These are phyloP conservation scores for Clitoria ternatea DNA, from an alignment of 306 rosid species.

Conservation along the genomic window DNA sequence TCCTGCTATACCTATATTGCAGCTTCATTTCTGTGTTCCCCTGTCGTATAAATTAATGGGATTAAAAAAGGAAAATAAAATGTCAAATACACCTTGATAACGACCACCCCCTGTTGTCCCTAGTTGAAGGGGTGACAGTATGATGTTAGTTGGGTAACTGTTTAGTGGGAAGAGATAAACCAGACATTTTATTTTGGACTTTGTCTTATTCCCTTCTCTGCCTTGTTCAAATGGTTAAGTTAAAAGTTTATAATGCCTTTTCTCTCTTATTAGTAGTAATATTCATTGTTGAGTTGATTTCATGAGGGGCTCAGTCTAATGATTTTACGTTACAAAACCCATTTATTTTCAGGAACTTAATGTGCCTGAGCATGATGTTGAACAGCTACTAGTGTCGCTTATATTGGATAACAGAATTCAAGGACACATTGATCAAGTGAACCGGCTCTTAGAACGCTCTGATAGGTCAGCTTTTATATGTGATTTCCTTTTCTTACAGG, in stretches of 20 bases:
- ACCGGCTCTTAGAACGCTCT: constrained; percentile 88
- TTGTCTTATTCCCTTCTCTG: neutral
- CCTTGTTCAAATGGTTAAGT: neutral
- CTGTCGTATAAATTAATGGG: neutral
- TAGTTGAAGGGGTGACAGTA: constrained; percentile 8
- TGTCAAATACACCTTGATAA: constrained; percentile 2
- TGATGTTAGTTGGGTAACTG: neutral
- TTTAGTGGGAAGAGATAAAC: constrained; percentile 12
- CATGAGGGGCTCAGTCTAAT: neutral
- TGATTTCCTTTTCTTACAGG: neutral
- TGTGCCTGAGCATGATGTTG: constrained; percentile 63
- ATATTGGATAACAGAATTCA: constrained; percentile 92
- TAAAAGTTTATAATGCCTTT: neutral
- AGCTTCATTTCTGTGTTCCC: neutral
- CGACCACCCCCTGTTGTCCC: neutral
- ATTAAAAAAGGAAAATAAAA: neutral
- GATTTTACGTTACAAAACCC: constrained; percentile 8
- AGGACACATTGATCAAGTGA: constrained; percentile 97
- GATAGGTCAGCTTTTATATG: constrained; percentile 50
- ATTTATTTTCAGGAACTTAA: constrained; percentile 47
- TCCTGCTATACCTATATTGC: neutral
- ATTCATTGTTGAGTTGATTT: neutral
- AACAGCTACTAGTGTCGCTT: constrained; percentile 58
- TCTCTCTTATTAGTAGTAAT: neutral
- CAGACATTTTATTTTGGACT: neutral